These are phyloP conservation scores for Geoglossum glabrum DNA, from an alignment of 495 filamentous ascomycete species.

Conservation along the genomic window DNA sequence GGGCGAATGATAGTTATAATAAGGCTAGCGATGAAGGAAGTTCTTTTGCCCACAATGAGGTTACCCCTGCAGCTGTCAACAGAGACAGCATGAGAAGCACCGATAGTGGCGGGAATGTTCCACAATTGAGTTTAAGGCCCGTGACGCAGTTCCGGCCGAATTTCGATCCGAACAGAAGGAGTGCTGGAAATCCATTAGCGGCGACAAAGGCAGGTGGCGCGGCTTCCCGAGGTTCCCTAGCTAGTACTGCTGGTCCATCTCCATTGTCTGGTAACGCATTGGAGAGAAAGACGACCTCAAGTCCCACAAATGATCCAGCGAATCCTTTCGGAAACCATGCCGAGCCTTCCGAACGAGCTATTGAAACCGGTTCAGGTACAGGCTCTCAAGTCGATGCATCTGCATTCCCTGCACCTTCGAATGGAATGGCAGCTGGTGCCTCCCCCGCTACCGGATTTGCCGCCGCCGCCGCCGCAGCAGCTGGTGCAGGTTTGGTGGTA, in stretches of 20 bases:
- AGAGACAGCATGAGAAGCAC: conserved; percentile 23
- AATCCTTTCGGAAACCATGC: conserved; percentile 34
- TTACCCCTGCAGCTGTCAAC: conserved; percentile 17
- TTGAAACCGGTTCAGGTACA: not conserved
- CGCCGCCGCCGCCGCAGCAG: conserved; percentile 7
- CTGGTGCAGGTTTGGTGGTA: not conserved
- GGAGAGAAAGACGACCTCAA: conserved; percentile 6
- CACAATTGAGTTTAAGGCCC: conserved; percentile 67
- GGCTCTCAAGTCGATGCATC: conserved; percentile 2
- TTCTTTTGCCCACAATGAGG: conserved; percentile 19
- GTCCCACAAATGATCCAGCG: conserved; percentile 27
- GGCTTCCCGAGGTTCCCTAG: not conserved
- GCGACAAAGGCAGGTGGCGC: conserved; percentile 7
- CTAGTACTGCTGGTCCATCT: not conserved
- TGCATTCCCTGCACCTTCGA: conserved; percentile 22
- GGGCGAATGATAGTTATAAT: conserved; percentile 28
- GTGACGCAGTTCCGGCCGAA: conserved; percentile 73
- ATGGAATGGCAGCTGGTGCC: conserved; percentile 15
- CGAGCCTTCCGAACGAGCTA: conserved; percentile 9
- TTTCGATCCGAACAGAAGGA: conserved; percentile 28
- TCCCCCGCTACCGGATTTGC: conserved; percentile 20
- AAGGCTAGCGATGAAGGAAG: conserved; percentile 37
- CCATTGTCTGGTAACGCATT: not conserved
- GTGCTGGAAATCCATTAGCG: conserved; percentile 21
- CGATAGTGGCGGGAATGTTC: conserved; percentile 33